Base-by-base conservation (phyloP, 352 stramenopile species). In the Phytophthora litchii region DNA sequence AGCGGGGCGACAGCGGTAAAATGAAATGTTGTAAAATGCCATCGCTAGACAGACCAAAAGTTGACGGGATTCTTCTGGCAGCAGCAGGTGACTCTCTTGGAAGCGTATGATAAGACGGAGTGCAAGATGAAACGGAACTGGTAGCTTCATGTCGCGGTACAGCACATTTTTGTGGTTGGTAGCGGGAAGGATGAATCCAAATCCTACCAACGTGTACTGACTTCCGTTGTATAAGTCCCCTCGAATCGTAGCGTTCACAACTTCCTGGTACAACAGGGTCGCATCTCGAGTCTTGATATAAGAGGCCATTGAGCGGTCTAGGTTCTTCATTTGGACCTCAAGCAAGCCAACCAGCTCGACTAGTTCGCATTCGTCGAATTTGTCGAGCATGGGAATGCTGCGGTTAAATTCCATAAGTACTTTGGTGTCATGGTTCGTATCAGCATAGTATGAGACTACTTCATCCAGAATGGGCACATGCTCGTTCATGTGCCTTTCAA, bases 111-210 rank as follows among this genome's bases (percentile, higher is more conserved):
- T 27, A 4, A 87, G 41, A 17, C 81, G 74, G 23, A 89, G 35
- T 0, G 68, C 43, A 20, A 91, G 56, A 34, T 91, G 81, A 35
- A 88, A 83, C 25, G 72, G 70, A 23, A 78, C 65, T 0, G 81
- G 81, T 0, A 75, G 51, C 42, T 77, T 82, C 68, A 83, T 68
- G 52, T 88, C 71, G 9, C 58, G 76, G 40, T 81, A 84, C 23
- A 80, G 40, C 21, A 88, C 81, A 46, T 88, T 86, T 16, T 64
- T 32, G 19, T 69, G 27, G 62, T 91, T 91, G 21, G 78, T 88
- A 16, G 74, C 65, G 0, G 67, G 76, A 8, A 88, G 38, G 6
- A 86, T 36, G 49, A 81, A 87, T 27, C 81, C 78, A 47, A 84
- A 90, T 29, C 76, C 68, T 1, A 87, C 50, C 29, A 82, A 46